Percentiles rank a stretch among this genome's conserved stretches.
phyloP scores from a whole-genome alignment of 2,329 filamentous ascomycete genomes.

The Colletotrichum orchidophilum region DNA sequence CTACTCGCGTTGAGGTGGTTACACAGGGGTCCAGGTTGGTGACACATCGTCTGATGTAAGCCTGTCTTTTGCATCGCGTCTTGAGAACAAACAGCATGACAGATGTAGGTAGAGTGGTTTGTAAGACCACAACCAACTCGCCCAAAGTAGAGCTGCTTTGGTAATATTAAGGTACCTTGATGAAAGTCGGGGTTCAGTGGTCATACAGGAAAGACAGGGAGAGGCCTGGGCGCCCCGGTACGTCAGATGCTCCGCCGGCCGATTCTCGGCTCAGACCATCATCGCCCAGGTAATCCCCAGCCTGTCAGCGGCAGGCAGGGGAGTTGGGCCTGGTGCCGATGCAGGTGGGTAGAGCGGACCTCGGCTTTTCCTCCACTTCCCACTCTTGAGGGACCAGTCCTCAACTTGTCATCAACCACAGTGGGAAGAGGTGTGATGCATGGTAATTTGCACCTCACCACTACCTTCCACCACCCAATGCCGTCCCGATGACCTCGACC shows the following conservation, averaged over 20 bases:
- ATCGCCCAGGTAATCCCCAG: neutral
- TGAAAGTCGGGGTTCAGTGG: neutral
- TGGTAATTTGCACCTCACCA: constrained; percentile 19
- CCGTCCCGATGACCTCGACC: constrained; percentile 56
- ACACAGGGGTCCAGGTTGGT: neutral
- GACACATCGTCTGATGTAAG: constrained; percentile 29
- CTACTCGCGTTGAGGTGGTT: neutral
- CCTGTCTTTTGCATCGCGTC: constrained; percentile 5
- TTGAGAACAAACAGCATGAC: constrained; percentile 15
- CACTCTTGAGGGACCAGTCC: neutral
- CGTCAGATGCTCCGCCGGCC: constrained; percentile 28
- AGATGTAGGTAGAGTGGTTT: constrained; percentile 19
- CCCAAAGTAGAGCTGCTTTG: constrained; percentile 21
- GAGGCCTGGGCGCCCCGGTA: constrained; percentile 17
- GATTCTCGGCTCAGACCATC: constrained; percentile 20
- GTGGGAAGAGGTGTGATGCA: constrained; percentile 22
- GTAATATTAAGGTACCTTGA: neutral
- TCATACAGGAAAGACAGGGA: neutral
- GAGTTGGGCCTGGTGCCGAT: neutral
- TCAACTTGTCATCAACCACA: constrained; percentile 1
- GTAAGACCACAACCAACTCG: constrained; percentile 9
- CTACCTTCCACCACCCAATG: constrained; percentile 38
- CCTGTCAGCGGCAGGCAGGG: constrained; percentile 1
- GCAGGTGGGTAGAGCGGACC: constrained; percentile 11
- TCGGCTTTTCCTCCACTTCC: constrained; percentile 15